These are phyloP conservation scores for Cercophora newfieldiana DNA, from an alignment of 495 filamentous ascomycete genomes.

Conservation along the genomic window DNA sequence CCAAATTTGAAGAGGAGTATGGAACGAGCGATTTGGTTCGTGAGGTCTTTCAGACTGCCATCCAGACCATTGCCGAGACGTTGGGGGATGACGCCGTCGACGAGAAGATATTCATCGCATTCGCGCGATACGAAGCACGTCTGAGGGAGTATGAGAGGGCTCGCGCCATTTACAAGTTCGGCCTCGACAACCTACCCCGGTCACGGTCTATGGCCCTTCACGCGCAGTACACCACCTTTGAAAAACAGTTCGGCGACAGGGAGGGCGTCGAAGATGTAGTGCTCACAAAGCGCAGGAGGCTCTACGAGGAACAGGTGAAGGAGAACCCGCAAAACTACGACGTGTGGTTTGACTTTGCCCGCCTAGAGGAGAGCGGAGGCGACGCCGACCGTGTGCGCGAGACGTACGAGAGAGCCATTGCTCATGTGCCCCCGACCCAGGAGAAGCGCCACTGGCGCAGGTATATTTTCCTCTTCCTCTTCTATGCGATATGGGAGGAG, in stretches of 20 bases:
- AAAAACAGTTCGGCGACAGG: conserved; percentile 94
- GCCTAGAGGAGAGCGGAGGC: conserved; percentile 81
- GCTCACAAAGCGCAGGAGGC: conserved; percentile 86
- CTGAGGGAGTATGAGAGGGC: conserved; percentile 93
- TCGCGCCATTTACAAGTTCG: conserved; percentile 96
- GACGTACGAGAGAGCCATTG: conserved; percentile 93
- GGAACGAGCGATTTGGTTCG: conserved; percentile 88
- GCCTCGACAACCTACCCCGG: conserved; percentile 85
- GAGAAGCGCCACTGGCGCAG: conserved; percentile 97
- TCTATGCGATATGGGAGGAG: conserved; percentile 96
- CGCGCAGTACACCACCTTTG: conserved; percentile 92
- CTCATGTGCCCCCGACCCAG: conserved; percentile 90
- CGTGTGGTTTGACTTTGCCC: conserved; percentile 92
- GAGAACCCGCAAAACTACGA: conserved; percentile 95
- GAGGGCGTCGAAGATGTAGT: conserved; percentile 96
- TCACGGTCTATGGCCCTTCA: conserved; percentile 83
- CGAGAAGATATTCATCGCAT: conserved; percentile 90
- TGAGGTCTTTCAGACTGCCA: conserved; percentile 86
- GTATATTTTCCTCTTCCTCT: conserved; percentile 97
- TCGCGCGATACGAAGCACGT: conserved; percentile 89
- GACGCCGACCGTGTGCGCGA: conserved; percentile 82
- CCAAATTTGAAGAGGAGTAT: conserved; percentile 92
- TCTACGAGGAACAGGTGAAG: conserved; percentile 91
- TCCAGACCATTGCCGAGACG: conserved; percentile 87
- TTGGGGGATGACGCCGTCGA: conserved; percentile 96